A percentile compares a stretch with the other conserved stretches of the same genome.
Conservation (phyloP, 345 rosid species). For the Acer saccharum region DNA sequence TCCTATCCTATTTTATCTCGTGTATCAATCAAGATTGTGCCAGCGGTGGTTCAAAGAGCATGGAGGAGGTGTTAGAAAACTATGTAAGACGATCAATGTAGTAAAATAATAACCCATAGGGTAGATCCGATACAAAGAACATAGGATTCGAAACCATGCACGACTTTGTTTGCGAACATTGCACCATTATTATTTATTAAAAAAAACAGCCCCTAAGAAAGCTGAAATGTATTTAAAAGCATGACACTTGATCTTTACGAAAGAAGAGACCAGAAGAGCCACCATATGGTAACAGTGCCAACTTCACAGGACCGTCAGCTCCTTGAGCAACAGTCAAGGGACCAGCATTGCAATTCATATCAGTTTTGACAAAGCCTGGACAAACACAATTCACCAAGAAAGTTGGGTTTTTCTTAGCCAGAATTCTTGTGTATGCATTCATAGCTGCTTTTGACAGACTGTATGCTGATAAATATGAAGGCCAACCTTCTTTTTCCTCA, state of each 20-base stretch:
- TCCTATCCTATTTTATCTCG: too few species aligned
- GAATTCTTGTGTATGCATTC: slow-evolving; percentile 42
- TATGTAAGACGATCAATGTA: too few species aligned
- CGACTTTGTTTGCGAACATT: too few species aligned
- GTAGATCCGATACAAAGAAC: too few species aligned
- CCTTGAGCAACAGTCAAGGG: slow-evolving; percentile 29
- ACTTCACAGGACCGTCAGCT: slow-evolving; percentile 30
- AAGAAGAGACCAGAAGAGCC: slow-evolving; percentile 44
- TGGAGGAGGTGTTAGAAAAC: too few species aligned
- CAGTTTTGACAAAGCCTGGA: slow-evolving; percentile 25
- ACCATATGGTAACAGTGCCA: slow-evolving; percentile 35
- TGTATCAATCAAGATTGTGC: too few species aligned
- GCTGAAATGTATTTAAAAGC: background rate
- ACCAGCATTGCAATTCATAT: slow-evolving; percentile 33
- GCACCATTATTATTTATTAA: too few species aligned
- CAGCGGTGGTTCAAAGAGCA: too few species aligned
- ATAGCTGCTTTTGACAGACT: slow-evolving; percentile 32
- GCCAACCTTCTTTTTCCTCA: slow-evolving; percentile 37
- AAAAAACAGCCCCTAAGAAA: too few species aligned
- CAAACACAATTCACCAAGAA: background rate
- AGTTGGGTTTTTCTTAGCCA: slow-evolving; percentile 33
- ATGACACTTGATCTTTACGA: background rate
- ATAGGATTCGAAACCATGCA: too few species aligned
- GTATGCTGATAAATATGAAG: slow-evolving; percentile 29
- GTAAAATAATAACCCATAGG: too few species aligned